phyloP scores from a whole-genome alignment of 1,139 yeast species.

The Chernovozyma sophiae-reginae region DNA sequence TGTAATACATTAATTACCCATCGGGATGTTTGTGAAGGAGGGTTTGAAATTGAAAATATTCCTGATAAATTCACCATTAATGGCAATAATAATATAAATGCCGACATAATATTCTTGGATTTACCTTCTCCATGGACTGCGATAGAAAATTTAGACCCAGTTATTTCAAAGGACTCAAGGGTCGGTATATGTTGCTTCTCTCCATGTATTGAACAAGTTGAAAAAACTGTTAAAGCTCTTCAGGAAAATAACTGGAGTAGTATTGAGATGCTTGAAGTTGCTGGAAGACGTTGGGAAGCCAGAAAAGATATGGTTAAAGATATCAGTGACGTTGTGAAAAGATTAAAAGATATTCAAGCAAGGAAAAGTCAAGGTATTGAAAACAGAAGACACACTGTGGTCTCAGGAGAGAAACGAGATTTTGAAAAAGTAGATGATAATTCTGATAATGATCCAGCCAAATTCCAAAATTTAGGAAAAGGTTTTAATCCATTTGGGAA shows the following conservation, averaged over 20 bases:
- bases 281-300: constrained; percentile 85
- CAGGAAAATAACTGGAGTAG: constrained; percentile 79
- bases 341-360: constrained; percentile 75
- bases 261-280: constrained; percentile 90
- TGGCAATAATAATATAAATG: constrained; percentile 36
- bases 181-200: constrained; percentile 89
- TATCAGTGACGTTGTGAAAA: constrained; percentile 73
- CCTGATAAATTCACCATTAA: constrained; percentile 27
- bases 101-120: constrained; percentile 80
- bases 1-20: constrained; percentile 62
- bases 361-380: constrained; percentile 75
- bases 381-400: constrained; percentile 37
- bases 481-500: constrained; percentile 92
- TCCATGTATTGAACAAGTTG: constrained; percentile 97
- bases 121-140: constrained; percentile 98
- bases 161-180: constrained; percentile 49
- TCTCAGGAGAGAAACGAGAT: constrained; percentile 22
- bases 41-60: constrained; percentile 54
- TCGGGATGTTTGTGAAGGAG: constrained; percentile 87
- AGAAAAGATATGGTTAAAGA: constrained; percentile 84
- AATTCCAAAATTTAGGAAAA: constrained; percentile 37
- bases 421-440: constrained; percentile 10
- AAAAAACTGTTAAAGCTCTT: constrained; percentile 72
- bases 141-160: constrained; percentile 65
- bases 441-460: constrained; percentile 7